These are phyloP conservation scores for Chrysanthemum lavandulifolium DNA, from an alignment of 129 eudicot species.

Conservation along the genomic window DNA sequence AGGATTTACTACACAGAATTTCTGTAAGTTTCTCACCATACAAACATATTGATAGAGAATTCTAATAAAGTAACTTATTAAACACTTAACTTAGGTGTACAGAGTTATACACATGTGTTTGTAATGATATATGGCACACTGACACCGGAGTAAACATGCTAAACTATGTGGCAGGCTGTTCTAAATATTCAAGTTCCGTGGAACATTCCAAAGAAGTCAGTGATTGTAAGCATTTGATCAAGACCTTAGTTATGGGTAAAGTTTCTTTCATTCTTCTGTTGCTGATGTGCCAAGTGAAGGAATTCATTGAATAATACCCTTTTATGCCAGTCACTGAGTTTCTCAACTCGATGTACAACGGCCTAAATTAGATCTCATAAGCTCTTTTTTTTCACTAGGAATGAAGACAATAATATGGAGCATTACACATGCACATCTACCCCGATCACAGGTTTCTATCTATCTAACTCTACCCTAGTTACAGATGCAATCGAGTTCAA, in stretches of 20 bases:
- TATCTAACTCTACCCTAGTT: constrained; percentile 9
- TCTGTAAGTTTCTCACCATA: constrained; percentile 11
- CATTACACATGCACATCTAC: constrained; percentile 92
- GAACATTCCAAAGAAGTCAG: constrained; percentile 92
- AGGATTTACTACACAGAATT: constrained; percentile 7
- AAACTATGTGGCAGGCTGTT: constrained; percentile 67
- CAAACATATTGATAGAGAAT: constrained; percentile 5
- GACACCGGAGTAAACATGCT: constrained; percentile 15
- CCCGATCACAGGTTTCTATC: constrained; percentile 79
- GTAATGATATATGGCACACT: constrained; percentile 12
- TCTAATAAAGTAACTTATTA: not conserved
- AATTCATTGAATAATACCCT: not conserved
- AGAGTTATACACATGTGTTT: not conserved
- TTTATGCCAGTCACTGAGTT: not conserved
- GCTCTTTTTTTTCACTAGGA: constrained; percentile 44
- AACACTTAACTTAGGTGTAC: not conserved
- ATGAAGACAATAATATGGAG: constrained; percentile 99
- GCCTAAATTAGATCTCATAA: not conserved
- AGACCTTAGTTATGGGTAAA: constrained; percentile 94
- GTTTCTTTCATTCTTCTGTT: constrained; percentile 24
- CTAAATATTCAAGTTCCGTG: constrained; percentile 75
- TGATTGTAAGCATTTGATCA: constrained; percentile 92
- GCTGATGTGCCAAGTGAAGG: constrained; percentile 10
- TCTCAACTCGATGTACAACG: not conserved
- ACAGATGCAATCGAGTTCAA: not conserved